phyloP scores from a whole-genome alignment of 1,139 yeast genomes.

The Debaryomyces sp. region DNA sequence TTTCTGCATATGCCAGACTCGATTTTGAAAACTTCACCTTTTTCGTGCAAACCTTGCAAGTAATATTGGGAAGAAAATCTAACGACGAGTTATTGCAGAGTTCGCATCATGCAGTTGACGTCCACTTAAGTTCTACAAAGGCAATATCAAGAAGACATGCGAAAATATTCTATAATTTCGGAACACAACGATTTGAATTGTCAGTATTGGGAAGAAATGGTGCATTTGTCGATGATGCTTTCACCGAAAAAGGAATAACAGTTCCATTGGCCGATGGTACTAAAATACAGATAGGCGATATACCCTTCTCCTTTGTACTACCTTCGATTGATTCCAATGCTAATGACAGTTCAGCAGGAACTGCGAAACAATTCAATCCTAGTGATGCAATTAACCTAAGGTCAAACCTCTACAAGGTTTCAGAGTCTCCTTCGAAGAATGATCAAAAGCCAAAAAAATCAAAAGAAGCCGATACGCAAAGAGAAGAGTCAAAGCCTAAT shows the following conservation, averaged over 20 bases:
- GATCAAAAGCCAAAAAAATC: slow-evolving; percentile 5
- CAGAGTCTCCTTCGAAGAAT: slow-evolving; percentile 25
- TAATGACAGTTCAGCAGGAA: slow-evolving; percentile 20
- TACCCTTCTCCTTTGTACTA: slow-evolving; percentile 80
- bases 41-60: slow-evolving; percentile 94
- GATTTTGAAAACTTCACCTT: slow-evolving; percentile 93
- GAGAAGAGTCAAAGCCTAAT: slow-evolving; percentile 3
- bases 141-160: slow-evolving; percentile 94
- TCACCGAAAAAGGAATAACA: slow-evolving; percentile 87
- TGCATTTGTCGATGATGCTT: slow-evolving; percentile 88
- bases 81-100: slow-evolving; percentile 62
- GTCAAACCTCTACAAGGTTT: slow-evolving; percentile 40
- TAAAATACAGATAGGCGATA: slow-evolving; percentile 90
- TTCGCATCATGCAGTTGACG: slow-evolving; percentile 72
- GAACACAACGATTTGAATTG: slow-evolving; percentile 88
- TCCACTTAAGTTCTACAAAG: slow-evolving; percentile 86
- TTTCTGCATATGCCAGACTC: slow-evolving; percentile 90
- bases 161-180: slow-evolving; percentile 91
- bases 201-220: slow-evolving; percentile 94
- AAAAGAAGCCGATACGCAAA: slow-evolving; percentile 1
- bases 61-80: slow-evolving; percentile 84
- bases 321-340: slow-evolving; percentile 54
- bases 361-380: slow-evolving; percentile 48
- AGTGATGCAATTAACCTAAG: slow-evolving; percentile 56
- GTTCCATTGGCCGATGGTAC: slow-evolving; percentile 82